Base-by-base conservation (phyloP, 176 grass and related monocot genomes). In the Triticum monococcum region DNA sequence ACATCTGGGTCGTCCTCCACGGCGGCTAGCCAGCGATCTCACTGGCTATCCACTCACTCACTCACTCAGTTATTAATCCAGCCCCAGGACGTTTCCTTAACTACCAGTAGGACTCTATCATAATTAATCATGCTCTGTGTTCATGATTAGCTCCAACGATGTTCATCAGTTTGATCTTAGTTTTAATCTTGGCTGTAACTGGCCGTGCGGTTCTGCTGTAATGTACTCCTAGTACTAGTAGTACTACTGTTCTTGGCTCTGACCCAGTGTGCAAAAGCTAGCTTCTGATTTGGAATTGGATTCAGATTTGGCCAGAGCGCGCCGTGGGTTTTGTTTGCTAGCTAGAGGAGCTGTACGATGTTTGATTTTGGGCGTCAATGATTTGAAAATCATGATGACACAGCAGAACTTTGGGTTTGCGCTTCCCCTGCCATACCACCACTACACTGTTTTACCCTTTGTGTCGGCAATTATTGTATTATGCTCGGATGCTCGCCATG, bases 1-100 rank as follows among this genome's bases (percentile, higher is more conserved):
- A 99, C 87, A 96, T 96, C 82, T 99, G 94, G 94, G 85, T 90
- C 61, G 85, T 93, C 28, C 88, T 96, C 54, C 93, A 93, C 20
- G 94, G 85, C 74, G 75, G 93, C 69, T 83, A 46, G 41, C 77
- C 35, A 62, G 14, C 64, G 1, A 7, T 1, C 41, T 17, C 69
- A 9, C 23, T 48, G 7, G 41, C 72, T 41, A 43, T 38, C 36
- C 70, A 45, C 41, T 75, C 72, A 28, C 72, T 75, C 72, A 28
- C 72, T 48, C 17, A 59, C 56, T 22, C 14, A 6, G 4, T 8
- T 22, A 63, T 33, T 7, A 48, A 62, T 35, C 48, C 13, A 59
- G 72, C 30, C 38, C 41, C 12, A 54, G 20, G 20, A 26, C 5
- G 83, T 22, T 85, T 62, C 32, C 46, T 80, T 60, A 62, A 8